These are phyloP conservation scores for Botrytis aclada DNA, from an alignment of 2,329 filamentous ascomycete species.

Conservation along the genomic window DNA sequence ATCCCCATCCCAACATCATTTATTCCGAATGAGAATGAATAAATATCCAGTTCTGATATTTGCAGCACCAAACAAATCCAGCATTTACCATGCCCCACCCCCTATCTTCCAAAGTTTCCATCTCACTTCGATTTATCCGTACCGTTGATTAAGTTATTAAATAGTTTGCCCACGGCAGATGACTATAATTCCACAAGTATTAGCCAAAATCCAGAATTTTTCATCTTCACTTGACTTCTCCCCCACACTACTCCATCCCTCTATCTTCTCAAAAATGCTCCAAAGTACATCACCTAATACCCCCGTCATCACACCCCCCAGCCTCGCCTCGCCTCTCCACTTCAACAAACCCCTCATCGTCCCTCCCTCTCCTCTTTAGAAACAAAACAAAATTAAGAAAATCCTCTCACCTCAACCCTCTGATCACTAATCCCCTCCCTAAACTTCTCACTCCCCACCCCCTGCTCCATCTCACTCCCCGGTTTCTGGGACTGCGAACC, in stretches of 20 bases:
- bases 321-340: background rate
- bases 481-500: conserved; percentile 25
- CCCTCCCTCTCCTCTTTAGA: too few relatives aligned
- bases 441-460: conserved; percentile 28
- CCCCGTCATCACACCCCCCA: too few relatives aligned
- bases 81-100: background rate
- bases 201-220: background rate
- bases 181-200: conserved; percentile 17
- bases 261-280: background rate
- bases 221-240: background rate
- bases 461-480: conserved; percentile 18
- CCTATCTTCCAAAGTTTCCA: rapidly evolving
- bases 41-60: too few relatives aligned
- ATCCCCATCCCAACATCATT: background rate
- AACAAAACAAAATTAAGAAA: too few relatives aligned
- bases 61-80: background rate
- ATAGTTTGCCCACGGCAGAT: conserved; percentile 26
- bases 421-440: conserved; percentile 21
- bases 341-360: too few relatives aligned
- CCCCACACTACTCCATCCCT: background rate
- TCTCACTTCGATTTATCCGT: conserved; percentile 25
- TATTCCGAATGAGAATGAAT: background rate
- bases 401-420: conserved; percentile 24
- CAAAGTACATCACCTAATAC: background rate
- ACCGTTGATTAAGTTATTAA: conserved; percentile 29